Evolutionary conservation across 2,329 filamentous ascomycete genomes (phyloP).

Genomic region (Verticillium longisporum): DNA sequence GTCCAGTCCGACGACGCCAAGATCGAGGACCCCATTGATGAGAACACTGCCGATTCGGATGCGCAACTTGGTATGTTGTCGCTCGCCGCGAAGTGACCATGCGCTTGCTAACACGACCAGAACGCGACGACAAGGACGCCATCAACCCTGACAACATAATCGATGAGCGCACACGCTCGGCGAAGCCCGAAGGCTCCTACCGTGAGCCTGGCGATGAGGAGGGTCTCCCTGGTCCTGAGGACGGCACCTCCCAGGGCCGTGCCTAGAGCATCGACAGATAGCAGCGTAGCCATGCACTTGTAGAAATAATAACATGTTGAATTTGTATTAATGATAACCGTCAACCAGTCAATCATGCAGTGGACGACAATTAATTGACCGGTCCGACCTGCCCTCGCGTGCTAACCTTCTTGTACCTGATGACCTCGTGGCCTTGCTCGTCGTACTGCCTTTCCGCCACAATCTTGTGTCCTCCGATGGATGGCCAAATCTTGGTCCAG

Average conservation of each 20-base stretch:
- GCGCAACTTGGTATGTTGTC: slow-evolving; percentile 23
- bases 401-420: slow-evolving; percentile 29
- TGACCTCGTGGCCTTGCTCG: slow-evolving; percentile 30
- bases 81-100: fast-evolving
- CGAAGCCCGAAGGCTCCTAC: slow-evolving; percentile 19
- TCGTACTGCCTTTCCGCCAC: slow-evolving; percentile 34
- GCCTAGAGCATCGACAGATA: not conserved
- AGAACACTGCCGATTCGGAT: slow-evolving; percentile 22
- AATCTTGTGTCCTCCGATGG: slow-evolving; percentile 41
- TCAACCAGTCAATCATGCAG: not conserved
- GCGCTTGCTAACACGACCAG: slow-evolving; percentile 8
- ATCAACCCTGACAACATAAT: slow-evolving; percentile 30
- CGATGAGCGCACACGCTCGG: slow-evolving; percentile 23
- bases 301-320: not conserved
- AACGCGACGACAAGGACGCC: slow-evolving; percentile 26
- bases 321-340: too few relatives aligned
- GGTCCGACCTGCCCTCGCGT: slow-evolving; percentile 1
- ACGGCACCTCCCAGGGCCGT: not conserved
- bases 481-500: slow-evolving; percentile 44
- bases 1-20: slow-evolving; percentile 23
- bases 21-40: slow-evolving; percentile 25
- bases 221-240: slow-evolving; percentile 1
- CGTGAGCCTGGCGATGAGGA: slow-evolving; percentile 27
- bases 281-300: not conserved
- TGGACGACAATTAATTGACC: not conserved